Evolutionary conservation across 129 eudicot species (phyloP), one percentile per base, ranked within the genome.

Genomic region (Artemisia tridentata): DNA sequence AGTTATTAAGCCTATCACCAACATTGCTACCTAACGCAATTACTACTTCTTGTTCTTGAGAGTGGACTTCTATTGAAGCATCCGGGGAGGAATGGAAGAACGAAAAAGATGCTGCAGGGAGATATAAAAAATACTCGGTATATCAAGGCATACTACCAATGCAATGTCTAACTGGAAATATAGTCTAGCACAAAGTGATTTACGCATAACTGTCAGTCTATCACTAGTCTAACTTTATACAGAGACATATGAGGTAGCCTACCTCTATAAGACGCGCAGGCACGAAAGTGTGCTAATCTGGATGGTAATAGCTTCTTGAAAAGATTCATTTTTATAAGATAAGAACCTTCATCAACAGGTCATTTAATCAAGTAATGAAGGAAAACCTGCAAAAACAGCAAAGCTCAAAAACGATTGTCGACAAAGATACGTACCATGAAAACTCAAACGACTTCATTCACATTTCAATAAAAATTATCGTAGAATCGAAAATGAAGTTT

Each of bases 21-120:
- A 92, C 95, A 80, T 92, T 92, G 79, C 98, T 92, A 66, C 96
- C 96, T 43, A 89, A 79, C 20, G 98, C 97, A 67, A 93, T 87
- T 50, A 90, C 88, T 27, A 93, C 92, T 79, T 93, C 97, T 54
- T 89, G 86, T 76, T 89, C 96, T 67, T 76, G 83, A 15, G 95
- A 85, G 64, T 82, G 81, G 57, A 87, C 91, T 82, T 93, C 88
- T 21, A 87, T 73, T 5, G 79, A 43, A 51, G 80, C 50, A 71
- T 85, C 84, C 15, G 84, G 67, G 14, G 76, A 78, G 27, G 81
- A 89, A 73, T 86, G 89, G 63, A 80, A 77, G 74, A 84, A 79
- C 1, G 82, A 83, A 77, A 80, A 65, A 19, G 84, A 14, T 68
- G 84, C 87, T 72, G 85, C 85, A 75, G 48, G 64, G 61, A 57